Evolutionary conservation across 2,329 filamentous ascomycete genomes (phyloP), one percentile per base, ranked within the genome.

Genomic region (Pseudohalonectria lignicola): DNA sequence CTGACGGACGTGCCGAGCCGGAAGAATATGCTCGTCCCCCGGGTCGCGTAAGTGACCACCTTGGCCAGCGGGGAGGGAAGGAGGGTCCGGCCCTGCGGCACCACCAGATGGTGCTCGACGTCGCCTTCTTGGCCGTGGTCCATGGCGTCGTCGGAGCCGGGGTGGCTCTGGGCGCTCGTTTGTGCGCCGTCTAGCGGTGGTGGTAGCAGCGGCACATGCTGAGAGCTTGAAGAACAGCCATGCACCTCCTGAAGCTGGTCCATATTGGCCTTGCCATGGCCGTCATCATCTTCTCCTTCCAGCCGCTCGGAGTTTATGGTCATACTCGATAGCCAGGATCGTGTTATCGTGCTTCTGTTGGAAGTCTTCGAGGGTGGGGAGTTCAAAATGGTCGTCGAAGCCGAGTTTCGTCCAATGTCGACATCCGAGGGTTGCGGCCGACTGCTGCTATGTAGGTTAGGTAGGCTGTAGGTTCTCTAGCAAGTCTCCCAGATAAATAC

Each of bases 1-100:
- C 36, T 30, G 19, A 38, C 30, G 5, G 36, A 38, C 4, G 36
- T 38, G 21, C 36, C 36, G 4, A 38, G 25, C 16, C 39, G 36
- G 19, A 43, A 39, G 21, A 38, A 33, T 2, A 31, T 13, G 10
- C 36, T 38, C 18, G 36, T 30, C 29, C 29, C 32, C n/a, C 31
- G 36, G 4, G 36, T 38, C 17, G 36, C 25, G 15, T 25, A 26
- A 4, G 36, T 38, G n/a, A 38, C 36, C 1, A 30, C 36, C 29
- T 38, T 21, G 16, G 36, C 36, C 10, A 38, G 20, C 20, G 36
- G 36, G 15, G 25, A 38, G 1, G 36, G 36, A 19, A 38, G 30
- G 1, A 38, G 20, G 8, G 36, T 38, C 9, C 36, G 29, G 15
- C 36, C 36, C 9, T 32, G 31, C 30, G 32, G 36, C 29, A 21